Evolutionary conservation across 2,329 filamentous ascomycete species (phyloP).

Genomic region (Alternaria arbusti): DNA sequence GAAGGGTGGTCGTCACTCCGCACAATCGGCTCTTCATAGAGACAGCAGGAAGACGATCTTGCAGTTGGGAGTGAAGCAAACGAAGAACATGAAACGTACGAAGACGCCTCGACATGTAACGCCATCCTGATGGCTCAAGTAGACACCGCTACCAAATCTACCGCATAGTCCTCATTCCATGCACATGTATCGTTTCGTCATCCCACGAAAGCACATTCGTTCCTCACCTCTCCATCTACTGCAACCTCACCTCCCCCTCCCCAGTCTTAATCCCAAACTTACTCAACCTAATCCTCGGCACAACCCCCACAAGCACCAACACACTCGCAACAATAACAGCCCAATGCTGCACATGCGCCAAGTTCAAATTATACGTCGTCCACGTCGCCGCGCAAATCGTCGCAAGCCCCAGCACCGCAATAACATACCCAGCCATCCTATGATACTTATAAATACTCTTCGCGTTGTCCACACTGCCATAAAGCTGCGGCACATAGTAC

Average conservation of each 20-base stretch:
- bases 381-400: slow-evolving; percentile 77
- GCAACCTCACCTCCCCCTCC: slow-evolving; percentile 8
- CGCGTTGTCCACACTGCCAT: slow-evolving; percentile 79
- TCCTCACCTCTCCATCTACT: neutral
- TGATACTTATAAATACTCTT: slow-evolving; percentile 93
- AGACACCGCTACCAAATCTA: too few relatives aligned
- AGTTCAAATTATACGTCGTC: slow-evolving; percentile 74
- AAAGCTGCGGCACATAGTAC: slow-evolving; percentile 75
- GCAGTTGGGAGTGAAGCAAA: too few relatives aligned
- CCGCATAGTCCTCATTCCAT: too few relatives aligned
- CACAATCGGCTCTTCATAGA: too few relatives aligned
- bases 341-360: slow-evolving; percentile 78
- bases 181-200: too few relatives aligned
- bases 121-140: too few relatives aligned
- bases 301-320: slow-evolving; percentile 73
- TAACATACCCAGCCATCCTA: slow-evolving; percentile 74
- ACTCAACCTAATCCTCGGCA: slow-evolving; percentile 78
- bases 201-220: neutral
- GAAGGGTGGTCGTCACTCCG: too few relatives aligned
- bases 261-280: slow-evolving; percentile 70
- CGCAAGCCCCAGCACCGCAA: slow-evolving; percentile 72
- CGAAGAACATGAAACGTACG: too few relatives aligned
- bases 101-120: too few relatives aligned
- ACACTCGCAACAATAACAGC: slow-evolving; percentile 69
- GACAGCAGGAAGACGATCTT: too few relatives aligned